phyloP scores from a whole-genome alignment of 2,329 filamentous ascomycete genomes.

The Diaporthe velutina region DNA sequence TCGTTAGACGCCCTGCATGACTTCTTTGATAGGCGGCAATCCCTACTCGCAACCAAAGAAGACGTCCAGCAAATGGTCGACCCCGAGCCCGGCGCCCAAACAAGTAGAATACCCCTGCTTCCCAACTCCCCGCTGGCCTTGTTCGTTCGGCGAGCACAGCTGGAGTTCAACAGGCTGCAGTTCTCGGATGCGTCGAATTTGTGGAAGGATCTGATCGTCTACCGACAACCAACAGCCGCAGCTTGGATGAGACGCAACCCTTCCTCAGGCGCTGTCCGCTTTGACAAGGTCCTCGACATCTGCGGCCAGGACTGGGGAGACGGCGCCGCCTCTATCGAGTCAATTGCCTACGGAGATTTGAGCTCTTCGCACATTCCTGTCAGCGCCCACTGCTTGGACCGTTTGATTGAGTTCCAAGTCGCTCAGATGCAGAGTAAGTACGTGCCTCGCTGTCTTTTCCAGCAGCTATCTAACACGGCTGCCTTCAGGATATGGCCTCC shows the following conservation, averaged over 20 bases:
- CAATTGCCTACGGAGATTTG: conserved; percentile 66
- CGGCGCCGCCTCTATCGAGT: conserved; percentile 59
- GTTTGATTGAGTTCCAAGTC: conserved; percentile 88
- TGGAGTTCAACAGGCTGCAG: conserved; percentile 84
- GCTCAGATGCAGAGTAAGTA: conserved; percentile 83
- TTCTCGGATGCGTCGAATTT: conserved; percentile 84
- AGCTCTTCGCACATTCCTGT: conserved; percentile 60
- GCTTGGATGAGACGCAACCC: conserved; percentile 75
- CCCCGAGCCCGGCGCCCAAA: conserved; percentile 59
- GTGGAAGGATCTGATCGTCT: conserved; percentile 86
- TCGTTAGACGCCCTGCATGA: conserved; percentile 84
- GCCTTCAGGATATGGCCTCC: conserved; percentile 75
- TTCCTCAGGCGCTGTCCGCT: conserved; percentile 67
- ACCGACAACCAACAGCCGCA: conserved; percentile 79
- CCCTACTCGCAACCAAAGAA: conserved; percentile 71
- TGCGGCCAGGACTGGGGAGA: conserved; percentile 65
- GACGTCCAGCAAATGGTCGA: conserved; percentile 69
- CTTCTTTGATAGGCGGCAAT: conserved; percentile 75
- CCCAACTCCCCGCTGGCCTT: conserved; percentile 83
- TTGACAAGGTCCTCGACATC: conserved; percentile 67
- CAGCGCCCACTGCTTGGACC: conserved; percentile 85
- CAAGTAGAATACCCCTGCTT: conserved; percentile 71
- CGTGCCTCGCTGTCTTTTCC: neutral
- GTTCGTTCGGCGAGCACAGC: conserved; percentile 80
- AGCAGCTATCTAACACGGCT: conserved; percentile 37